Conservation (phyloP, 2,329 filamentous ascomycete genomes). For the Hawksworthiomyces lignivorus region DNA sequence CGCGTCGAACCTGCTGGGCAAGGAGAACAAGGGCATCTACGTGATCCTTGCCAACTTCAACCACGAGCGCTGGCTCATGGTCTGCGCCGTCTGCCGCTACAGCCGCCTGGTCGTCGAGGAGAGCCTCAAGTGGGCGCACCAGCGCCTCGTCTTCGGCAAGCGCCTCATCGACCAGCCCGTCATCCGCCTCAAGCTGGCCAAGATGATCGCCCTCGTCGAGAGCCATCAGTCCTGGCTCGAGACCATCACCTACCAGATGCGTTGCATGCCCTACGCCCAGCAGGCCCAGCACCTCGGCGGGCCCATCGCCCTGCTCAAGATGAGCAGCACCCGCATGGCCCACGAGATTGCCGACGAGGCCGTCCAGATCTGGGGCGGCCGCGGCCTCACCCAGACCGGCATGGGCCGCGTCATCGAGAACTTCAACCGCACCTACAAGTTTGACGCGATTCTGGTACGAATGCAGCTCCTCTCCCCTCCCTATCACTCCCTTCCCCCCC, state of each 20-base stretch:
- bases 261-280: slow-evolving; percentile 70
- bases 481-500: not conserved
- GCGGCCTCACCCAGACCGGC: slow-evolving; percentile 69
- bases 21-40: slow-evolving; percentile 79
- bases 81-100: slow-evolving; percentile 55
- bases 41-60: slow-evolving; percentile 86
- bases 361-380: slow-evolving; percentile 79
- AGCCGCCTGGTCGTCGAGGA: slow-evolving; percentile 69
- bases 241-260: slow-evolving; percentile 81
- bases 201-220: slow-evolving; percentile 78
- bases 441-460: slow-evolving; percentile 57
- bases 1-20: slow-evolving; percentile 65
- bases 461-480: not conserved
- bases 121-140: slow-evolving; percentile 81
- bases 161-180: slow-evolving; percentile 75
- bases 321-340: slow-evolving; percentile 65
- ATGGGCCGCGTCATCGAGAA: slow-evolving; percentile 80
- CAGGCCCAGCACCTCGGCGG: slow-evolving; percentile 70
- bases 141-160: slow-evolving; percentile 77
- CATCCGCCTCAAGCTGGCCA: slow-evolving; percentile 77
- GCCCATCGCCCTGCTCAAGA: slow-evolving; percentile 76
- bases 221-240: slow-evolving; percentile 83
- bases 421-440: slow-evolving; percentile 81
- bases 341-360: slow-evolving; percentile 80
- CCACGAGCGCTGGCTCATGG: slow-evolving; percentile 76